These are phyloP conservation scores for Acacia pycnantha DNA, from an alignment of 331 rosid species.

Conservation along the genomic window DNA sequence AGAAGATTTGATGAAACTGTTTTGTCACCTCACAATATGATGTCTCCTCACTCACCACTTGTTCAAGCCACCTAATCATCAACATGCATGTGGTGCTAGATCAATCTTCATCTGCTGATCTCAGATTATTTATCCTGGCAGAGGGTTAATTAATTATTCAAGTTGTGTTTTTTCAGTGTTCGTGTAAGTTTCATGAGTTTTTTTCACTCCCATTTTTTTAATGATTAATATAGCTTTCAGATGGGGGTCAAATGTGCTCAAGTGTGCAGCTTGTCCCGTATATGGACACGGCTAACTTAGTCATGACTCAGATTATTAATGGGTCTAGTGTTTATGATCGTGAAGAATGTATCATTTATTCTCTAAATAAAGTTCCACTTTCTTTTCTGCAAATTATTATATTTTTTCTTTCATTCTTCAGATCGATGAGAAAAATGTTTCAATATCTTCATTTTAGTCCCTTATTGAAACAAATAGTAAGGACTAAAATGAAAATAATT, in stretches of 20 bases:
- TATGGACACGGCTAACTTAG: slow-evolving; percentile 20
- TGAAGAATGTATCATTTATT: neutral
- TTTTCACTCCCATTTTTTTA: neutral
- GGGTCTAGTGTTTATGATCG: neutral
- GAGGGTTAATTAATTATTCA: neutral
- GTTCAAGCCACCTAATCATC: slow-evolving; percentile 61
- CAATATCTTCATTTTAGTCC: too few species aligned
- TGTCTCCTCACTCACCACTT: slow-evolving; percentile 86
- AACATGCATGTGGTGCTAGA: too few species aligned
- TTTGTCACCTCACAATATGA: slow-evolving; percentile 53
- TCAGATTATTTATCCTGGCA: neutral
- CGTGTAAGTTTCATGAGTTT: neutral
- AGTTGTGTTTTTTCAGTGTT: neutral
- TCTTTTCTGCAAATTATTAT: neutral
- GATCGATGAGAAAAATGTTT: too few species aligned
- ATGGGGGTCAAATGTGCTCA: neutral
- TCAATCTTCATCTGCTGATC: neutral
- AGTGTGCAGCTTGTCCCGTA: slow-evolving; percentile 25
- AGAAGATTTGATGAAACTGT: slow-evolving; percentile 57
- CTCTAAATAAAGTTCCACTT: neutral
- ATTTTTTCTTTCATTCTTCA: too few species aligned
- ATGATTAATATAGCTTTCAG: neutral
- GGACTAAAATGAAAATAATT: too few species aligned
- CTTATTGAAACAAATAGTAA: too few species aligned
- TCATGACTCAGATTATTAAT: slow-evolving; percentile 9